Evolutionary conservation across 192 early-diverging fungal genomes (phyloP).

Genomic region (Coemansia sp.): DNA sequence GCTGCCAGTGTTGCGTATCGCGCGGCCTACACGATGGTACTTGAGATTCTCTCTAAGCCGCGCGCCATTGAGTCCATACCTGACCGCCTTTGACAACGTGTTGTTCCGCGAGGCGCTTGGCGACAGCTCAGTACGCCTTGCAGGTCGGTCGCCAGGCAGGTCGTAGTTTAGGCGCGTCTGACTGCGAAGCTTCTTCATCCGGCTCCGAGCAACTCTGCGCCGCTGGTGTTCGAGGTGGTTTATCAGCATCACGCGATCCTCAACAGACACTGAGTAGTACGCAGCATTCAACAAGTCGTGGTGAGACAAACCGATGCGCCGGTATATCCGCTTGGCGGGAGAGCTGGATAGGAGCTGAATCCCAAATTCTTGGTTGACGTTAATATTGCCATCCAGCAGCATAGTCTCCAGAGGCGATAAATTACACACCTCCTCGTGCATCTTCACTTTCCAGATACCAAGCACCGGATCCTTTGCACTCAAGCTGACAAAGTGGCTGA

Average conservation of each 20-base stretch:
- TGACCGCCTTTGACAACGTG: slow-evolving; percentile 21
- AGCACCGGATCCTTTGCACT: slow-evolving; percentile 46
- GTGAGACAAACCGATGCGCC: slow-evolving; percentile 49
- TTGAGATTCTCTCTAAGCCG: slow-evolving; percentile 41
- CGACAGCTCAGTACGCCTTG: slow-evolving; percentile 18
- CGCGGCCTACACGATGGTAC: slow-evolving; percentile 33
- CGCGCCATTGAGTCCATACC: slow-evolving; percentile 21
- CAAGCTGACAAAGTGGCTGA: slow-evolving; percentile 45
- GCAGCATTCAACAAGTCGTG: slow-evolving; percentile 47
- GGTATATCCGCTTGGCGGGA: slow-evolving; percentile 38
- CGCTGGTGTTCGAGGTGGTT: slow-evolving; percentile 36
- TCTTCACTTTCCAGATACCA: slow-evolving; percentile 58
- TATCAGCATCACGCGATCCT: slow-evolving; percentile 40
- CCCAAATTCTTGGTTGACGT: slow-evolving; percentile 7
- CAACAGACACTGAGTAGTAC: slow-evolving; percentile 38
- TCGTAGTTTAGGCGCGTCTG: slow-evolving; percentile 17
- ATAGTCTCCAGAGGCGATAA: slow-evolving; percentile 36
- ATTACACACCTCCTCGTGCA: slow-evolving; percentile 51
- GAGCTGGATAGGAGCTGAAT: slow-evolving; percentile 27
- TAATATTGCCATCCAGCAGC: slow-evolving; percentile 17
- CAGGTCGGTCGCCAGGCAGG: slow-evolving; percentile 5
- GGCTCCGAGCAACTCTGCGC: slow-evolving; percentile 18
- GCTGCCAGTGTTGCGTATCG: slow-evolving; percentile 33
- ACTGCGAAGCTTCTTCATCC: slow-evolving; percentile 16
- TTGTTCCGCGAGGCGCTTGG: slow-evolving; percentile 18